Base-by-base conservation (phyloP, 345 rosid genomes). In the Moringa oleifera region DNA sequence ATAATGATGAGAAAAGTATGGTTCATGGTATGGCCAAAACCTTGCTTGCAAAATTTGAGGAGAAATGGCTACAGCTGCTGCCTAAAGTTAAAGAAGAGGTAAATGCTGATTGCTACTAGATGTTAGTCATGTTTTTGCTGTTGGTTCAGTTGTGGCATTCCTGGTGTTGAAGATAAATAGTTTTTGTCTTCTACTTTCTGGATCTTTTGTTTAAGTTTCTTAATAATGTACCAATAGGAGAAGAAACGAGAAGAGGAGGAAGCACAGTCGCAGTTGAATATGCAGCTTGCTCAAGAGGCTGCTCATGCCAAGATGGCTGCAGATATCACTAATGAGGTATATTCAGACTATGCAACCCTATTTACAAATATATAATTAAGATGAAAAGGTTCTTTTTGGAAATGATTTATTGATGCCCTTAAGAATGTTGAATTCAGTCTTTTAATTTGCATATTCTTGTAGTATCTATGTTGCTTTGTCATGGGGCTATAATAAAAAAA, bases 31-130 rank as follows among this genome's bases (percentile, higher is more conserved):
- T 88, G 98, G 98, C 98, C 53, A 85, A 78, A 75, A 86, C 85
- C 45, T 74, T 93, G 80, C 77, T 88, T 66, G 84, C 55, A 57
- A 93, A 82, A 69, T 90, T 90, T 71, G 95, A 93, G 76, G 98
- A 88, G 72, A 93, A 81, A 66, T 93, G 98, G 98, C 68, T 55
- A 63, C 90, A 75, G 20, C 77, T 93, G 73, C 72, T 86, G 58
- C 94, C 97, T 20, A 84, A 86, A 76, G 96, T 93, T 41, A 78
- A 70, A 7, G 89, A 93, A 81, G 97, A 88, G 97, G 93, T 84
- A 68, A 62, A 25, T 56, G 51, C 18, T 22, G 24, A 59, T 57
- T 56, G 49, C 56, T 55, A 22, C 47, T 41, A 1, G 6, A 41
- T 41, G 47, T 11, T 41, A 41, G 12, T n/a, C n/a, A n/a, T 4